Base-by-base conservation (phyloP, 1,139 yeast species). In the Hansenula lynferdii region DNA sequence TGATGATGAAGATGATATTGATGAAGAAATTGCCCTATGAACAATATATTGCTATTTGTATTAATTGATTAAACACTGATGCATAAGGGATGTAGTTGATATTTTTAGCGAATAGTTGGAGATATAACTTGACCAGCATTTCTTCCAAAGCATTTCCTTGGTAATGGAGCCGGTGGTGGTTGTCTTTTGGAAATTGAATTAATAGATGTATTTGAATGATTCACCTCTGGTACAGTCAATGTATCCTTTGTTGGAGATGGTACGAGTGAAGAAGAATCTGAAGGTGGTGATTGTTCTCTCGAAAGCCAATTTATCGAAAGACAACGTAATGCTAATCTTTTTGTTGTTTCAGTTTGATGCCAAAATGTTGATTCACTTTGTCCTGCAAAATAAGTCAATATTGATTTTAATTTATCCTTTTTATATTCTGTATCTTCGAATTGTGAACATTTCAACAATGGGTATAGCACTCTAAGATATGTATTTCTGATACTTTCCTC, bases 381-480 rank as follows among this genome's bases (percentile, higher is more conserved):
- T 48, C 67, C 45, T 41, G 53, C 64, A 29, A 84, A 63, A 45
- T 72, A 70, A 14, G 67, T 62, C 30, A 89, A 61, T 12, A 81
- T 60, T 7, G 70, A 69, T 10, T 64, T 50, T 9, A 89, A 57
- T 39, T 79, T 84, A 1, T 65, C 67, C 22, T 63, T 68, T 51
- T 85, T 83, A 58, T 87, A 86, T 10, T 68, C 67, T 2, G 73
- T 66, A 3, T 64, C 60, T n/a, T 64, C 57, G 38, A 87, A 62
- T 51, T 83, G 86, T 0, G 95, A 76, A 49, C 80, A 80, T 44
- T 71, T 66, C 31, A 90, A 60, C 50, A 90, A 61, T 1, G 95
- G 95, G 48, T 78, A 71, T 31, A 90, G 54, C 1, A 89, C 92
- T 43, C 95, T 70, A 34, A 90, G 62, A 51, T 84, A 87, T 0